These are phyloP conservation scores for Diddensiella transvaalensis DNA, from an alignment of 805 yeast genomes.

Conservation along the genomic window DNA sequence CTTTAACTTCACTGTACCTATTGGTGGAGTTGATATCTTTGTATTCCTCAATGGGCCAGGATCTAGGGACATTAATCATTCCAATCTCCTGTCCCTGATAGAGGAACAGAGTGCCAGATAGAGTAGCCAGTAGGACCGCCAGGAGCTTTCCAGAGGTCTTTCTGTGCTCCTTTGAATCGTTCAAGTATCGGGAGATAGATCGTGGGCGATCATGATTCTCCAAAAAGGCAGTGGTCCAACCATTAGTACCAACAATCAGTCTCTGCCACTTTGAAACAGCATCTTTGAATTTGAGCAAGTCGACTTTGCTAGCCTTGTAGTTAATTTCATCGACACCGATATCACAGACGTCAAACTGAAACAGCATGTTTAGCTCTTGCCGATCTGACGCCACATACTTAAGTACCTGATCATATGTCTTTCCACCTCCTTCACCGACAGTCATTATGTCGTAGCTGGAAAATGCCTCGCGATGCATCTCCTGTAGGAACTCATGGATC, in stretches of 20 bases:
- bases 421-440: conserved; percentile 49
- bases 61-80: conserved; percentile 46
- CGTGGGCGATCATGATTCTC: conserved; percentile 62
- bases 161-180: conserved; percentile 35
- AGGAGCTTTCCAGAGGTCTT: conserved; percentile 46
- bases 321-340: neutral
- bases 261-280: conserved; percentile 10
- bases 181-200: conserved; percentile 46
- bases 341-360: conserved; percentile 23
- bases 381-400: conserved; percentile 26
- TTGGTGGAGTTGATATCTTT: conserved; percentile 44
- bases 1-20: conserved; percentile 7
- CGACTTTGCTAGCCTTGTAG: conserved; percentile 9
- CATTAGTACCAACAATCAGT: conserved; percentile 25
- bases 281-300: conserved; percentile 9
- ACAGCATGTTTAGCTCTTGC: conserved; percentile 28
- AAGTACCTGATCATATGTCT: conserved; percentile 26
- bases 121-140: conserved; percentile 42
- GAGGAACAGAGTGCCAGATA: conserved; percentile 52
- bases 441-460: conserved; percentile 50
- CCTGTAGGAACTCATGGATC: conserved; percentile 56
- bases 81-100: conserved; percentile 64
- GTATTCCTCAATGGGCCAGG: conserved; percentile 45
- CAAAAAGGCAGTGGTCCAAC: conserved; percentile 54
- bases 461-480: conserved; percentile 41